Evolutionary conservation across 2,329 filamentous ascomycete species (phyloP), one percentile per base, ranked within the genome.

Genomic region (Neopestalotiopsis rosae): DNA sequence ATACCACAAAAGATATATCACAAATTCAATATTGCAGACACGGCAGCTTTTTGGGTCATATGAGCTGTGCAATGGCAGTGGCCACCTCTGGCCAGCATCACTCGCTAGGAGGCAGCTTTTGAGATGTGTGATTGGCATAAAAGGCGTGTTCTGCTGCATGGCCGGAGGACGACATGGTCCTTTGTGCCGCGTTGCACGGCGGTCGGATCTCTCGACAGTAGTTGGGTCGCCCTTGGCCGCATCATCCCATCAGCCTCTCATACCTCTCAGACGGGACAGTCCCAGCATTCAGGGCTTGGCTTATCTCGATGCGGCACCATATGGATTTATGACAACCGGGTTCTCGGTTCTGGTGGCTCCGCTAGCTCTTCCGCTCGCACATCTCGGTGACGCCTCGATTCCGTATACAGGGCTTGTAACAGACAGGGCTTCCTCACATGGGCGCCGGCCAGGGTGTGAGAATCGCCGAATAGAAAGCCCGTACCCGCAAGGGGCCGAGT

Each of bases 161-260:
- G 71, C 66, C 73, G 72, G 67, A 72, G 68, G 73, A 71, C 73
- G 72, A 69, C 69, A 67, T 34, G 49, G 68, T 71, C 69, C 71
- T 69, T 72, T 67, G 72, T 76, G 57, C 67, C 61, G 38, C 59
- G 77, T 78, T 73, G 71, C 76, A 78, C 77, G 68, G 69, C 76
- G 72, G 72, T 70, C 70, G 70, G 70, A 72, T 75, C 70, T 72
- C 73, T 74, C 70, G 72, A 72, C 17, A 52, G 17, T 7, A 52
- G 40, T 49, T 61, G 64, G 71, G 30, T 66, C 28, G 5, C 59
- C 30, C 32, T 62, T 64, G 63, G 28, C 45, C 40, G 34, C 65
- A 38, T 42, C 58, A n/a, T 52, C 34, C 32, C 58, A 17, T 52
- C 40, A 63, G 57, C 62, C 69, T 66, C 66, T 66, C 42, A 59